Evolutionary conservation across 108 stramenopile genomes (phyloP).

Genomic region (Ochromonas danica): DNA sequence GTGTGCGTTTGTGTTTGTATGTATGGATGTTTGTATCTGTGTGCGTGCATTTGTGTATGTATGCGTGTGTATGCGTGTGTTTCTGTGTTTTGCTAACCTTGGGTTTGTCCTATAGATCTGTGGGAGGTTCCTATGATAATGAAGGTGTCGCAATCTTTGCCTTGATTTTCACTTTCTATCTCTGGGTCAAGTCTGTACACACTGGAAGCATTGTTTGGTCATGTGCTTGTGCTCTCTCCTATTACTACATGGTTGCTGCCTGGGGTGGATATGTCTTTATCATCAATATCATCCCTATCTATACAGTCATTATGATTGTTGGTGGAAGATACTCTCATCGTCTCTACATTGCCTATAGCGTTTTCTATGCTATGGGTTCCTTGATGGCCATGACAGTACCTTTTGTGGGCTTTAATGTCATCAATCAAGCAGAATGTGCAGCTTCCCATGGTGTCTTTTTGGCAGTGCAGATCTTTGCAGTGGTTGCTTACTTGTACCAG

Average conservation of each 20-base stretch:
- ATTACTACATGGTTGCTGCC: slow-evolving; percentile 80
- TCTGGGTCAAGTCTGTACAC: slow-evolving; percentile 72
- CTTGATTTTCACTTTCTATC: slow-evolving; percentile 85
- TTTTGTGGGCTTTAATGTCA: slow-evolving; percentile 53
- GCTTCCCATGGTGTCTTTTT: slow-evolving; percentile 55
- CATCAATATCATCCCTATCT: slow-evolving; percentile 88
- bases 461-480: slow-evolving; percentile 61
- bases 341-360: slow-evolving; percentile 78
- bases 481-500: slow-evolving; percentile 46
- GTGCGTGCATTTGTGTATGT: too few species aligned
- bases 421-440: slow-evolving; percentile 50
- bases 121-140: slow-evolving; percentile 98
- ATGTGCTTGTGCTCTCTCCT: slow-evolving; percentile 43
- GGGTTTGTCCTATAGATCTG: slow-evolving; percentile 66
- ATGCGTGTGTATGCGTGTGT: too few species aligned
- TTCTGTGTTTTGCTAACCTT: too few species aligned
- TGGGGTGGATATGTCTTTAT: slow-evolving; percentile 99
- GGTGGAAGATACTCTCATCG: slow-evolving; percentile 76
- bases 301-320: slow-evolving; percentile 75
- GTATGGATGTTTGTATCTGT: too few species aligned
- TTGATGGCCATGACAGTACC: slow-evolving; percentile 78
- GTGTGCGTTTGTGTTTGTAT: not conserved
- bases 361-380: slow-evolving; percentile 88
- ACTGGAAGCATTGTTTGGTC: slow-evolving; percentile 58
- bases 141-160: slow-evolving; percentile 90